Base-by-base conservation (phyloP, 495 filamentous ascomycete species). In the Podospora fimiseda region DNA sequence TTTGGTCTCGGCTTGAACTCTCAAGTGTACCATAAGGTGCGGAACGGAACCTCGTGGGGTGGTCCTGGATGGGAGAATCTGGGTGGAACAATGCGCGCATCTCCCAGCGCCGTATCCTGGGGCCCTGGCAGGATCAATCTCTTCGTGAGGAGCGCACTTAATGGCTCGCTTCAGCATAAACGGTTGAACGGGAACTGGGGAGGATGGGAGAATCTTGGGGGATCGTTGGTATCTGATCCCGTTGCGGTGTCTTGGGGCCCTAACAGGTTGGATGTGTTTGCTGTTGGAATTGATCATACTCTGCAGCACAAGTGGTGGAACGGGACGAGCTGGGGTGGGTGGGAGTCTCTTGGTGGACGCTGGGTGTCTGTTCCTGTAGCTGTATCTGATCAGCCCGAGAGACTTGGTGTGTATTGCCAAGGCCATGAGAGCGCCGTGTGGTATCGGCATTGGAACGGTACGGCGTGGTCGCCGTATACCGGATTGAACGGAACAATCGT, bases 141-240 rank as follows among this genome's bases (percentile, higher is more conserved):
- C 42, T 68, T 72, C 33, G 67, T 51, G 13, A 24, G 20, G 0
- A 15, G 21, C n/a, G 44, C 22, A 30, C 7, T 14, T 5, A 44
- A 69, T 16, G 43, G 41, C 11, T 50, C 53, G 9, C 48, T 66
- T 5, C 55, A 51, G 24, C 68, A 71, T 50, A 64, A 62, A 52
- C 68, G 52, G 52, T 72, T 55, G 50, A 58, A 69, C 42, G 70
- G 70, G 0, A 9, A 14, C 2, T 73, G 67, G 67, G 44, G 40
- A 1, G 51, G 53, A 0, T 66, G 60, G 55, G 66, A 69, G 19
- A 15, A 16, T 27, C 67, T 65, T 9, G 61, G 63, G 3, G 60
- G 58, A 8, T 23, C 18, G 2, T 47, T 70, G 2, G 56, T 43
- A 20, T 53, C 42, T 9, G 37, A 46, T 16, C 59, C 63, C 7